Percentiles rank a stretch among this genome's conserved stretches.
These are phyloP conservation scores for Ananas comosus DNA, from an alignment of 176 grass and related monocot species.

Conservation along the genomic window DNA sequence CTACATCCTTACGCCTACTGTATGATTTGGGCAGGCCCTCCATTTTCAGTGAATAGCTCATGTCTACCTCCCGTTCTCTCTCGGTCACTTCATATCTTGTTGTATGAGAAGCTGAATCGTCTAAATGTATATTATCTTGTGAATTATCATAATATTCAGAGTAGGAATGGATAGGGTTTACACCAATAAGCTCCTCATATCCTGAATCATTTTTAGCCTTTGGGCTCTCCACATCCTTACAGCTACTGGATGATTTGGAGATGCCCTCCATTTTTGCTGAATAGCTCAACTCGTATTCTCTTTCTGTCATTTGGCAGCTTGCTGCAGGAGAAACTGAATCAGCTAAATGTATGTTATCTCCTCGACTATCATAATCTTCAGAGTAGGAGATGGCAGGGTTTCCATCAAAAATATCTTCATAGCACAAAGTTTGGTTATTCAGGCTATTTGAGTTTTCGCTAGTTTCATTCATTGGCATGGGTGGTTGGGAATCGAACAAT, in stretches of 20 bases:
- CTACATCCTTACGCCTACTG: not conserved
- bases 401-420: not conserved
- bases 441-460: constrained; percentile 28
- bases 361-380: not conserved
- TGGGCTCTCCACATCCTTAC: not conserved
- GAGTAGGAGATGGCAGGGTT: not conserved
- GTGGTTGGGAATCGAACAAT: constrained; percentile 11
- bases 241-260: not conserved
- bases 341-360: not conserved
- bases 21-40: not conserved
- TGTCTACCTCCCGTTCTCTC: not conserved
- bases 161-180: not conserved
- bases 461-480: constrained; percentile 24
- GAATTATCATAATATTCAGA: not conserved
- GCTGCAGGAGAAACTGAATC: not conserved
- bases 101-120: not conserved
- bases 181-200: not conserved
- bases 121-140: not conserved
- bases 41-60: not conserved
- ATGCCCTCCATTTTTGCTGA: not conserved
- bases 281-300: not conserved
- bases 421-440: not conserved
- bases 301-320: not conserved
- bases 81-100: not conserved
- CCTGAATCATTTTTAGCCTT: not conserved